A percentile compares a stretch with the other conserved stretches of the same genome.
Conservation (phyloP, 352 stramenopile genomes). For the Globisporangium ultimum region DNA sequence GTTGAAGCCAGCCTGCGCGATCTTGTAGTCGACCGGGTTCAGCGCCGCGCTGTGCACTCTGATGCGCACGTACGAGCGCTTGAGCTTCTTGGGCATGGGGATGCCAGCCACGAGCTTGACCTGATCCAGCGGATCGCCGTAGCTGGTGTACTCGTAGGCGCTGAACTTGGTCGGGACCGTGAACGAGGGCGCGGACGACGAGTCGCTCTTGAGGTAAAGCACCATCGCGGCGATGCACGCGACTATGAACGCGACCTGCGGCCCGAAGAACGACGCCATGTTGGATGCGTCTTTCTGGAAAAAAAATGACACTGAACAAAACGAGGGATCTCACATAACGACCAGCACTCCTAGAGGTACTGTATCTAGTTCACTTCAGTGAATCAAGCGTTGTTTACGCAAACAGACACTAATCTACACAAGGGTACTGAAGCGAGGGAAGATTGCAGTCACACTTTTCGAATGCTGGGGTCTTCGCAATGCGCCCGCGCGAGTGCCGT, state of each 20-base stretch:
- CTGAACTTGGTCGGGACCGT: constrained; percentile 10
- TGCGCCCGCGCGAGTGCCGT: no score
- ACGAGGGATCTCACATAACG: no score
- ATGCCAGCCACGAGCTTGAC: constrained; percentile 22
- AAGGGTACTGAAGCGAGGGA: no score
- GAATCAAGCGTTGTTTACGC: no score
- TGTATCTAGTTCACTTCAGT: no score
- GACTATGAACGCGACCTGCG: not conserved
- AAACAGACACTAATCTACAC: no score
- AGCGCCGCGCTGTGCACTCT: constrained; percentile 26
- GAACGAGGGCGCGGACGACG: not conserved
- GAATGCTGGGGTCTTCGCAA: no score
- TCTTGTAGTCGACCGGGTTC: constrained; percentile 31
- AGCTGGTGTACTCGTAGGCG: constrained; percentile 30
- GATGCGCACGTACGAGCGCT: constrained; percentile 25
- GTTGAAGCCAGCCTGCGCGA: constrained; percentile 6
- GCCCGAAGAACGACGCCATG: not conserved
- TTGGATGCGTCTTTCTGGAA: not conserved
- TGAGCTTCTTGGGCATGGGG: constrained; percentile 13
- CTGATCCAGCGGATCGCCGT: constrained; percentile 23
- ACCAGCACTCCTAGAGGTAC: no score
- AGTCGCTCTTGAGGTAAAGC: not conserved
- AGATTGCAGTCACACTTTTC: no score
- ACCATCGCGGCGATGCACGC: not conserved
- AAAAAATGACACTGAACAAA: no score